Evolutionary conservation across 371 early-diverging fungal genomes (phyloP).

Genomic region (Chytridiales sp.): DNA sequence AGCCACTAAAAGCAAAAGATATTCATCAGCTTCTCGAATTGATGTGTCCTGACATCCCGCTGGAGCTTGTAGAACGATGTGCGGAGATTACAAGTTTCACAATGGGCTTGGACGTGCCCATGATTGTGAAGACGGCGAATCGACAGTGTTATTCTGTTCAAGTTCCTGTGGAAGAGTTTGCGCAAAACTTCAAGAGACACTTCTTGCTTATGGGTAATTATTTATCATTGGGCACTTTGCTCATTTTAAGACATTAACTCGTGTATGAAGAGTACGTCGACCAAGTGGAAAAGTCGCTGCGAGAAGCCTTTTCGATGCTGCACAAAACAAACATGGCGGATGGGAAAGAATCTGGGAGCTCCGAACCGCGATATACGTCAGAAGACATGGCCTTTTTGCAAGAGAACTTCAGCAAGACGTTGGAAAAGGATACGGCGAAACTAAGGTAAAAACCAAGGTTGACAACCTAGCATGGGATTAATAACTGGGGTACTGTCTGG

Average conservation of each 20-base stretch:
- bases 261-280: not conserved
- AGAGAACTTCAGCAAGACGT: not conserved
- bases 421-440: not conserved
- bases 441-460: not conserved
- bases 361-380: not conserved
- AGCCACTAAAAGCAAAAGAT: conserved; percentile 1
- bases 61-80: not conserved
- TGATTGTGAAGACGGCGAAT: not conserved
- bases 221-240: not conserved
- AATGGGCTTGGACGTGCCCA: not conserved
- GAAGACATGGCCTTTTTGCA: not conserved
- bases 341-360: not conserved
- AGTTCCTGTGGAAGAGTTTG: not conserved
- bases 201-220: not conserved
- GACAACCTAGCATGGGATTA: not conserved
- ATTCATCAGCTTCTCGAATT: not conserved
- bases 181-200: not conserved
- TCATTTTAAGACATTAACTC: not conserved
- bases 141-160: not conserved
- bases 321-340: not conserved
- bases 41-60: not conserved
- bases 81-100: not conserved
- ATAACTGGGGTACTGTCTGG: not conserved
- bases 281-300: not conserved
- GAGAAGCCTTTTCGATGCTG: conserved; percentile 5